Evolutionary conservation across 768 basidiomycete genomes (phyloP).

Genomic region (Leccinum obscurum): DNA sequence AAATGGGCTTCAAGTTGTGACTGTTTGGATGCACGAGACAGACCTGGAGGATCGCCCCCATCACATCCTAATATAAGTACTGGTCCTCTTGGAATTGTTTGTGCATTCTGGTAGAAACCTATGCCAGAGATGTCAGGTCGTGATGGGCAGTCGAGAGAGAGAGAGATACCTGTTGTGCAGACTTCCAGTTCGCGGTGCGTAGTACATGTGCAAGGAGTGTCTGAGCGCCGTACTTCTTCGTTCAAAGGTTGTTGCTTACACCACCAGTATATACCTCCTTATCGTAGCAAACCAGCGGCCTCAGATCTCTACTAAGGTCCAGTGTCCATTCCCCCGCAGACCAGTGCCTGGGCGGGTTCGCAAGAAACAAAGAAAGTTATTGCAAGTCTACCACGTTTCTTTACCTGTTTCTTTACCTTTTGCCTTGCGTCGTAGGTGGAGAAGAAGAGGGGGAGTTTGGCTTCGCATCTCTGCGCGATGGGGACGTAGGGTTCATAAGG

Average conservation of each 20-base stretch:
- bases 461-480: too few species aligned
- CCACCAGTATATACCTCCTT: too few species aligned
- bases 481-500: too few species aligned
- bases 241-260: conserved; percentile 78
- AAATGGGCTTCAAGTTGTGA: conserved; percentile 5
- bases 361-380: too few species aligned
- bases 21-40: conserved; percentile 2
- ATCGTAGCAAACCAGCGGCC: too few species aligned
- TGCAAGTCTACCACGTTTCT: too few species aligned
- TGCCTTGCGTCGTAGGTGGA: too few species aligned
- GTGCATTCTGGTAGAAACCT: conserved; percentile 81
- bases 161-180: conserved; percentile 41
- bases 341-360: too few species aligned
- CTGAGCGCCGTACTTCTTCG: conserved; percentile 78
- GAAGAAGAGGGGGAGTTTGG: too few species aligned
- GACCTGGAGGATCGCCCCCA: conserved; percentile 80
- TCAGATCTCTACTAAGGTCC: too few species aligned
- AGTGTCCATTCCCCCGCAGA: too few species aligned
- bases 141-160: neutral
- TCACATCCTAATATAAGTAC: conserved; percentile 82
- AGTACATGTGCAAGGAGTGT: conserved; percentile 81
- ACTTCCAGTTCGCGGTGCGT: conserved; percentile 77
- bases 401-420: too few species aligned
- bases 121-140: conserved; percentile 3
- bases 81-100: conserved; percentile 82